phyloP scores from a whole-genome alignment of 2,329 filamentous ascomycete species.

The Aspergillus caelatus region DNA sequence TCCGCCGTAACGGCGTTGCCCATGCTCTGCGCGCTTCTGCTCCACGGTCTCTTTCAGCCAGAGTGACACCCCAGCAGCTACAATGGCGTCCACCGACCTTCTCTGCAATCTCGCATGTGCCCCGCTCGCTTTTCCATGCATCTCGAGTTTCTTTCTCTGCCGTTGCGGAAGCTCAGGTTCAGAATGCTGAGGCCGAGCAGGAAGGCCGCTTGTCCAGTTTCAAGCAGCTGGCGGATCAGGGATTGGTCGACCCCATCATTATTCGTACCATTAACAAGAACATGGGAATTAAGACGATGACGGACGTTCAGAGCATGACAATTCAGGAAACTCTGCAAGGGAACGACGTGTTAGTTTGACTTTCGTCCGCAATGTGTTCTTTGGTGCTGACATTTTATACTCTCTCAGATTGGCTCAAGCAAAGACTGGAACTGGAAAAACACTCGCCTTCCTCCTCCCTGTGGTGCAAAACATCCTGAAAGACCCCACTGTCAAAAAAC shows the following conservation, averaged over 20 bases:
- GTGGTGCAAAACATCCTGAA: constrained; percentile 76
- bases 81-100: constrained; percentile 30
- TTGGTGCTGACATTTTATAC: constrained; percentile 23
- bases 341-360: constrained; percentile 70
- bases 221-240: constrained; percentile 38
- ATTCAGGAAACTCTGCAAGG: constrained; percentile 80
- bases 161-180: constrained; percentile 27
- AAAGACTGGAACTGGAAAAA: constrained; percentile 97
- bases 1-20: constrained; percentile 42
- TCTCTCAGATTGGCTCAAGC: constrained; percentile 78
- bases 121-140: constrained; percentile 35
- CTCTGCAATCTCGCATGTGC: constrained; percentile 19
- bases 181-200: constrained; percentile 18
- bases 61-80: constrained; percentile 31
- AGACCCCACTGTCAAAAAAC: constrained; percentile 60
- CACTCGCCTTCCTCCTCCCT: constrained; percentile 87
- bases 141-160: constrained; percentile 30
- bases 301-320: constrained; percentile 83
- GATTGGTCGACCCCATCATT: constrained; percentile 64
- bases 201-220: constrained; percentile 38
- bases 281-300: constrained; percentile 84
- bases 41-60: constrained; percentile 31
- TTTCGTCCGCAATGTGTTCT: neutral
- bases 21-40: constrained; percentile 40
- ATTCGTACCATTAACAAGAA: constrained; percentile 69